These are phyloP conservation scores for Alternaria sp. DNA, from an alignment of 2,329 filamentous ascomycete species.

Conservation along the genomic window DNA sequence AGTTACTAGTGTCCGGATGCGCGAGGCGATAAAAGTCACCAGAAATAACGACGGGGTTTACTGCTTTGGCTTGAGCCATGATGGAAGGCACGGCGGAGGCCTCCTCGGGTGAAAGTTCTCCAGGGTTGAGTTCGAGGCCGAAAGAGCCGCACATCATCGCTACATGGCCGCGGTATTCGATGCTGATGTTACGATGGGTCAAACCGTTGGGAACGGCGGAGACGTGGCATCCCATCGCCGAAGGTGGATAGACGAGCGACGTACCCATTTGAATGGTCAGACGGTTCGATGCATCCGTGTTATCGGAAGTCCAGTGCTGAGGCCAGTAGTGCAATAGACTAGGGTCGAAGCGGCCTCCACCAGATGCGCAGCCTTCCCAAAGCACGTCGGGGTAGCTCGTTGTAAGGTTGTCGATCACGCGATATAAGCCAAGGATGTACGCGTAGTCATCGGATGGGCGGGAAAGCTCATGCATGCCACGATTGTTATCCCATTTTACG, in stretches of 20 bases:
- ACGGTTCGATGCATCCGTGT: constrained; percentile 69
- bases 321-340: constrained; percentile 71
- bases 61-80: constrained; percentile 62
- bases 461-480: constrained; percentile 68
- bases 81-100: constrained; percentile 62
- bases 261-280: constrained; percentile 71
- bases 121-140: constrained; percentile 69
- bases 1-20: constrained; percentile 67
- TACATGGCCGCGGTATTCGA: constrained; percentile 69
- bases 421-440: constrained; percentile 71
- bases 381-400: constrained; percentile 67
- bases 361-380: constrained; percentile 72
- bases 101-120: constrained; percentile 62
- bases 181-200: constrained; percentile 63
- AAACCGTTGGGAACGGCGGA: constrained; percentile 68
- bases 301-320: constrained; percentile 71
- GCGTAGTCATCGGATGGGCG: constrained; percentile 63
- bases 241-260: constrained; percentile 68
- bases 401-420: constrained; percentile 67
- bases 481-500: constrained; percentile 75
- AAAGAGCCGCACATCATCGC: constrained; percentile 75
- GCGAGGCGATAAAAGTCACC: constrained; percentile 68
- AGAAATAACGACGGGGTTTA: constrained; percentile 67
- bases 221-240: constrained; percentile 71
- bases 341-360: constrained; percentile 70